Evolutionary conservation across 768 basidiomycete genomes (phyloP), one percentile per base, ranked within the genome.

Genomic region (Serendipita indica): DNA sequence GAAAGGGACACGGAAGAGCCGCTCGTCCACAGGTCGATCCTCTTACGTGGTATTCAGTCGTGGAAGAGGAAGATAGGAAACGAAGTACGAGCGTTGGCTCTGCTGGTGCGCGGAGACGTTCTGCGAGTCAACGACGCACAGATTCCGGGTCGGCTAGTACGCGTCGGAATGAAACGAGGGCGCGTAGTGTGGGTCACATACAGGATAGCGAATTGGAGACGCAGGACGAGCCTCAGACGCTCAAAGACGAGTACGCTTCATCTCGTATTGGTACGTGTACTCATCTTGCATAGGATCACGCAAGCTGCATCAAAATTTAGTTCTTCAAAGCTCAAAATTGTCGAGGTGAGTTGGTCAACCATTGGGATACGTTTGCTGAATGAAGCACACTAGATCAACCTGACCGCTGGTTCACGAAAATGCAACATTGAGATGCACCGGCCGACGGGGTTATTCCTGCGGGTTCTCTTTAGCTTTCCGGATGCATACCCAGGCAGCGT

Each of bases 401-500:
- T 54, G 5, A 54, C 7, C 30, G 7, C 49, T 54, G 49, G 49
- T 27, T 7, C 22, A 22, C 49, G 49, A 54, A 54, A 54, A 54
- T 54, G 49, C 22, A 54, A n/a, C 49, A 20, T 54, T 28, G 49
- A 54, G 30, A 30, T 54, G 30, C 20, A 54, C 49, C 20, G 49
- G 22, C 49, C 20, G 10, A 54, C 49, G 7, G 30, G 49, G 7
- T 28, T 86, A 4, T 92, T 89, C 71, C 82, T 92, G 60, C 83
- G 93, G 0, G 79, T 94, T 27, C 84, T 87, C 1, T 93, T 96
- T 72, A 83, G 80, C 1, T 97, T 97, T 65, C 92, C 94, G 0
- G 75, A 80, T 22, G 79, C 79, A 39, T 98, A 98, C 66, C 86
- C 88, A 0, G 75, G 80, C 3, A 75, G 76, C 0, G 63, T 63